Conservation (phyloP, 2,329 filamentous ascomycete genomes). For the Stagonosporopsis tanaceti region DNA sequence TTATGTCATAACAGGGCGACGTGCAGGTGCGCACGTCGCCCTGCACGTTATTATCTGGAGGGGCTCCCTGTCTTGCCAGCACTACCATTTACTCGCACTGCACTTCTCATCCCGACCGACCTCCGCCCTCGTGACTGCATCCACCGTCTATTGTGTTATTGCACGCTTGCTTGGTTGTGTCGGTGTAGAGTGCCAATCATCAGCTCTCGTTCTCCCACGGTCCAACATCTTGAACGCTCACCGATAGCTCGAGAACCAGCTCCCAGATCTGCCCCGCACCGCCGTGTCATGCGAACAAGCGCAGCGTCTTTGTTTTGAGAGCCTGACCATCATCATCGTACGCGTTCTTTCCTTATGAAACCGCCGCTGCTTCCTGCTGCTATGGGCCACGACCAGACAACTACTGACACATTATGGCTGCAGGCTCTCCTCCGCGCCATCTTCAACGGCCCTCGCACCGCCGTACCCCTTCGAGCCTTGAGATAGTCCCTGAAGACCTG, state of each 20-base stretch:
- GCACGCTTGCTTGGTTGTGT: constrained; percentile 23
- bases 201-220: constrained; percentile 40
- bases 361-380: constrained; percentile 1
- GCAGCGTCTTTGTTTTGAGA: constrained; percentile 14
- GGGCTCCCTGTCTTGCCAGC: neutral
- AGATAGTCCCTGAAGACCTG: constrained; percentile 41
- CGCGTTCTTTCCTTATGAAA: constrained; percentile 26
- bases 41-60: neutral
- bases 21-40: constrained; percentile 8
- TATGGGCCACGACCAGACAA: constrained; percentile 12
- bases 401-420: constrained; percentile 44
- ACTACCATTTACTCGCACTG: neutral
- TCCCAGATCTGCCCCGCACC: constrained; percentile 15
- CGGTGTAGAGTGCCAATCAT: constrained; percentile 41
- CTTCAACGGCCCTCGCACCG: constrained; percentile 37
- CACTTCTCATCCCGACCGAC: too few relatives aligned
- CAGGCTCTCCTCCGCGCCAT: constrained; percentile 38
- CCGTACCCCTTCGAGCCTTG: constrained; percentile 40
- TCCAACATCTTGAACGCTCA: constrained; percentile 19
- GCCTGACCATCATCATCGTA: constrained; percentile 28
- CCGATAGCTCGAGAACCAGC: constrained; percentile 1
- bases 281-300: constrained; percentile 42
- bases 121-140: constrained; percentile 18
- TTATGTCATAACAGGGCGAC: constrained; percentile 23
- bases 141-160: neutral